These are phyloP conservation scores for Centella asiatica DNA, from an alignment of 129 eudicot genomes.

Conservation along the genomic window DNA sequence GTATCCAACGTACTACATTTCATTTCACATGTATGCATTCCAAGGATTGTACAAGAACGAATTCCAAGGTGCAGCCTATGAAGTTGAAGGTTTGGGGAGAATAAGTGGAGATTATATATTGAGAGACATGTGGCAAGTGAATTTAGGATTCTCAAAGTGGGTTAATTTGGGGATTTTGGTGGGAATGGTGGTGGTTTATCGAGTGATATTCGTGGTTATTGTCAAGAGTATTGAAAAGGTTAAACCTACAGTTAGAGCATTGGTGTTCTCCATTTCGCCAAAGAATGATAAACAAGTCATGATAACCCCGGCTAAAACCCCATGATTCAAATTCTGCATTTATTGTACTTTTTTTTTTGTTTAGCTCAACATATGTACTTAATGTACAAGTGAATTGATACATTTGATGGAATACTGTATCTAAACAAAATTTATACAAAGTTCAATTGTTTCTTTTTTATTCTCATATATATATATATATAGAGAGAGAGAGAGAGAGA, in stretches of 20 bases:
- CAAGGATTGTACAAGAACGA: conserved; percentile 14
- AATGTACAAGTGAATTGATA: no score
- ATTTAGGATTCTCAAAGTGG: conserved; percentile 4
- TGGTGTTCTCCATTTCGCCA: background rate
- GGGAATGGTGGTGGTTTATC: conserved; percentile 1
- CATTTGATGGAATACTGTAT: no score
- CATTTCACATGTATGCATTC: conserved; percentile 12
- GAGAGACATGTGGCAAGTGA: background rate
- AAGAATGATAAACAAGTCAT: conserved; percentile 1
- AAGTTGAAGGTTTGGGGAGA: background rate
- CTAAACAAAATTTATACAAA: no score
- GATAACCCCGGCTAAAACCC: background rate
- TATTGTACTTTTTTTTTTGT: no score
- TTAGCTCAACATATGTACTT: no score
- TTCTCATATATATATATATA: no score
- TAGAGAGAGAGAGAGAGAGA: no score
- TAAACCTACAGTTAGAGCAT: background rate
- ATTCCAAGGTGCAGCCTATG: background rate
- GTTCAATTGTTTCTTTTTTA: no score
- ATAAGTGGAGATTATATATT: background rate
- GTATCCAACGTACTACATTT: conserved; percentile 5
- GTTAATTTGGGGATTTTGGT: background rate
- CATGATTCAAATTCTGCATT: no score
- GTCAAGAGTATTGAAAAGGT: background rate
- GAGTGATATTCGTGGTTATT: background rate